These are phyloP conservation scores for Trichoderma simmonsii DNA, from an alignment of 2,329 filamentous ascomycete genomes.

Conservation along the genomic window DNA sequence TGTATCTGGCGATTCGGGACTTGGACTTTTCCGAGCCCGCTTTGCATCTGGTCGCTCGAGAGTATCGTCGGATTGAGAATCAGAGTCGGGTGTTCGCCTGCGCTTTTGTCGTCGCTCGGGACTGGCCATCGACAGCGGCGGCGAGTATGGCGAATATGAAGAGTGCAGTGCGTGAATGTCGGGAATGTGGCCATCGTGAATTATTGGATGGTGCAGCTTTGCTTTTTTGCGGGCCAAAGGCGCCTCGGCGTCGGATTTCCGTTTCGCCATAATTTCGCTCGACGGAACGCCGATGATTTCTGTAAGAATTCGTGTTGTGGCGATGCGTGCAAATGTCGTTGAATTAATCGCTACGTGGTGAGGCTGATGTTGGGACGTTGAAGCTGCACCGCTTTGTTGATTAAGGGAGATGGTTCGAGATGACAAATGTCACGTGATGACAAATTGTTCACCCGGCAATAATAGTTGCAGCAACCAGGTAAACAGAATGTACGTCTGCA, in stretches of 20 bases:
- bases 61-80: neutral
- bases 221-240: neutral
- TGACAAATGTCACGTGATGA: rapidly evolving
- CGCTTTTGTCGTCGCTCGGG: neutral
- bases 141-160: neutral
- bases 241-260: neutral
- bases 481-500: too few species aligned
- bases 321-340: neutral
- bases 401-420: neutral
- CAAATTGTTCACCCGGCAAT: too few species aligned
- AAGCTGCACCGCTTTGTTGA: neutral
- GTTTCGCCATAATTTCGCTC: neutral
- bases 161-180: neutral
- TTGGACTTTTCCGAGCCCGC: neutral
- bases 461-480: neutral
- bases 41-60: neutral
- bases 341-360: neutral
- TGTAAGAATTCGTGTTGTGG: neutral
- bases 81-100: neutral
- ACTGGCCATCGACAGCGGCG: neutral
- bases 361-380: neutral
- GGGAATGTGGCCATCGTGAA: neutral
- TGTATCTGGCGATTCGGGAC: neutral
- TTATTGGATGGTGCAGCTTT: neutral
- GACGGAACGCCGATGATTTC: rapidly evolving